Conservation (phyloP, 2,329 filamentous ascomycete genomes). For the Talaromyces verruculosus region DNA sequence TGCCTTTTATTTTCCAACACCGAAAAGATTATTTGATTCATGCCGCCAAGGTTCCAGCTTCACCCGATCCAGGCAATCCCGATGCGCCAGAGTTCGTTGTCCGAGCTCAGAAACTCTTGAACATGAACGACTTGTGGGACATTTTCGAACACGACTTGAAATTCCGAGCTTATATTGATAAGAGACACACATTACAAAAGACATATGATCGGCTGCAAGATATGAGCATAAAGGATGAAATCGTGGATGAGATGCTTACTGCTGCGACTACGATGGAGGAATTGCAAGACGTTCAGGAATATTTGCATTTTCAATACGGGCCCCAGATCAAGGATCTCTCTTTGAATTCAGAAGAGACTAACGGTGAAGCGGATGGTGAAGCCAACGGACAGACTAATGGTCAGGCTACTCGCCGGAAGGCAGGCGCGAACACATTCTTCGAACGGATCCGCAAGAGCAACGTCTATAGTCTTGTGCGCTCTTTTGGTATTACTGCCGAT, state of each 20-base stretch:
- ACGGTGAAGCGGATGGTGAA: constrained; percentile 19
- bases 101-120: constrained; percentile 80
- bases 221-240: constrained; percentile 65
- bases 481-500: constrained; percentile 87
- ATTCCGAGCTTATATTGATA: constrained; percentile 88
- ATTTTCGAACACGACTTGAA: constrained; percentile 94
- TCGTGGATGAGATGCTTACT: constrained; percentile 79
- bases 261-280: constrained; percentile 87
- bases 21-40: constrained; percentile 97
- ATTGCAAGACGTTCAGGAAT: constrained; percentile 93
- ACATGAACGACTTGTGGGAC: constrained; percentile 91
- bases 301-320: constrained; percentile 90
- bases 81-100: constrained; percentile 72
- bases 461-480: constrained; percentile 78
- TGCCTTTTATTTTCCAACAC: constrained; percentile 97
- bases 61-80: constrained; percentile 63
- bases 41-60: constrained; percentile 67
- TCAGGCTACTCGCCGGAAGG: constrained; percentile 75
- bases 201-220: constrained; percentile 72
- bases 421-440: constrained; percentile 75
- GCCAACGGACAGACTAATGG: constrained; percentile 47
- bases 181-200: constrained; percentile 79
- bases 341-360: constrained; percentile 42
- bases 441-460: constrained; percentile 80
- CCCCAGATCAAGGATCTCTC: constrained; percentile 78